phyloP scores from a whole-genome alignment of 2,329 filamentous ascomycete species.

The Botryosphaeria dothidea region DNA sequence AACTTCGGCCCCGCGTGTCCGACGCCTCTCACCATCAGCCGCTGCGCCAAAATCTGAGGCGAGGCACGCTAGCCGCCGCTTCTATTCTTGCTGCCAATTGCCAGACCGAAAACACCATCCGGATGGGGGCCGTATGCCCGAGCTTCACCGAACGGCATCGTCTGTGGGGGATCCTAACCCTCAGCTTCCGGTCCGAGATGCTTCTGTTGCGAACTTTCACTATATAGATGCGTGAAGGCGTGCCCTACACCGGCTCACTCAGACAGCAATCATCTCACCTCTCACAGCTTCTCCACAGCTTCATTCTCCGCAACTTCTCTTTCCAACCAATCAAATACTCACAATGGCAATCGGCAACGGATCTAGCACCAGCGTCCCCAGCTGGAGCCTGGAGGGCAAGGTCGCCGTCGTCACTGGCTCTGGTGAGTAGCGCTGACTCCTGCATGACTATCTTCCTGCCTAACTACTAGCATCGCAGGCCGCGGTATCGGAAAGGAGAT shows the following conservation, averaged over 20 bases:
- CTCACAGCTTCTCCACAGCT: neutral
- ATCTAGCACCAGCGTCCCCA: slow-evolving; percentile 40
- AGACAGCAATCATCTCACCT: slow-evolving; percentile 1
- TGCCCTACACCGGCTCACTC: neutral
- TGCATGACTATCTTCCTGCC: neutral
- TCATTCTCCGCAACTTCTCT: neutral
- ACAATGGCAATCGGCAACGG: slow-evolving; percentile 36
- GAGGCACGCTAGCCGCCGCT: slow-evolving; percentile 1
- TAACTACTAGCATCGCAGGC: slow-evolving; percentile 38
- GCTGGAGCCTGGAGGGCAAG: slow-evolving; percentile 56
- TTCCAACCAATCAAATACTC: slow-evolving; percentile 22
- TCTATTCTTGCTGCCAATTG: slow-evolving; percentile 1
- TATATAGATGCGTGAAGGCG: slow-evolving; percentile 11
- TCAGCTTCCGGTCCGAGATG: neutral
- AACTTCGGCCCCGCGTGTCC: slow-evolving; percentile 19
- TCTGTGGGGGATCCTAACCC: neutral
- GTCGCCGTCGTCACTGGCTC: slow-evolving; percentile 57
- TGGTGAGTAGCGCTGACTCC: slow-evolving; percentile 34
- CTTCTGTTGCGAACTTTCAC: neutral
- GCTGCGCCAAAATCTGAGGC: slow-evolving; percentile 12
- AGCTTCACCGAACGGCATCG: neutral
- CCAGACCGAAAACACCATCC: slow-evolving; percentile 11
- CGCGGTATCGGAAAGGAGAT: slow-evolving; percentile 68
- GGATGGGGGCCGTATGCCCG: slow-evolving; percentile 5
- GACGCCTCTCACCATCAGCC: slow-evolving; percentile 6